Base-by-base conservation (phyloP, 192 early-diverging fungal genomes). In the Podila horticola region DNA sequence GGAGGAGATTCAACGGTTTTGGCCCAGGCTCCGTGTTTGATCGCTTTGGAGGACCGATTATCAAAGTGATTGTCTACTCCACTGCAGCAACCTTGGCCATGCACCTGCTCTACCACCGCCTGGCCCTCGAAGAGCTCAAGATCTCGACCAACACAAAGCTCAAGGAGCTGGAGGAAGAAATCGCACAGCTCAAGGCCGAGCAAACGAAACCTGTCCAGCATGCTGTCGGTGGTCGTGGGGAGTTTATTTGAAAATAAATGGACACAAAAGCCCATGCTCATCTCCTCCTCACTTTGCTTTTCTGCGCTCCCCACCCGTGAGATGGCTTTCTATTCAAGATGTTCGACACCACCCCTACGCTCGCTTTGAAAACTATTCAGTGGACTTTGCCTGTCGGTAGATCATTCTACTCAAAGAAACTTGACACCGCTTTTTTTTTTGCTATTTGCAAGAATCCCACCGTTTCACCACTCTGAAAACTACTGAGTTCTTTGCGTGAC, bases 181-280 rank as follows among this genome's bases (percentile, higher is more conserved):
- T 81, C 26, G 57, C 66, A 34, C 24, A 38, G 3, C 26, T 81
- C 13, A 81, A 73, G 61, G 34, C 28, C 4, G 60, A 64, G 31
- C 31, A 26, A 2, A 19, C 58, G 1, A 41, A 41, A 0, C 30
- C 74, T 34, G 67, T 81, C 1, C 60, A 81, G 29, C 77, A 81
- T 45, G 36, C 77, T 12, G 10, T 69, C 5, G 77, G 77, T 34
- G 77, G 77, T 50, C 77, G 77, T 28, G 64, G 67, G 33, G 77
- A 81, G 71, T 81, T 81, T 73, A 51, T 81, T 15, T 81, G 62
- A 57, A 38, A 10, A 61, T 11, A 26, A 61, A 17, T 10, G n/a
- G n/a, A n/a, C n/a, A n/a, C n/a, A n/a, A n/a, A n/a, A n/a, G 9
- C 34, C 9, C 34, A 36, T n/a, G n/a, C n/a, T n/a, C n/a, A n/a